Evolutionary conservation across 1,284 basidiomycete genomes (phyloP).

Genomic region (Irpex sp.): DNA sequence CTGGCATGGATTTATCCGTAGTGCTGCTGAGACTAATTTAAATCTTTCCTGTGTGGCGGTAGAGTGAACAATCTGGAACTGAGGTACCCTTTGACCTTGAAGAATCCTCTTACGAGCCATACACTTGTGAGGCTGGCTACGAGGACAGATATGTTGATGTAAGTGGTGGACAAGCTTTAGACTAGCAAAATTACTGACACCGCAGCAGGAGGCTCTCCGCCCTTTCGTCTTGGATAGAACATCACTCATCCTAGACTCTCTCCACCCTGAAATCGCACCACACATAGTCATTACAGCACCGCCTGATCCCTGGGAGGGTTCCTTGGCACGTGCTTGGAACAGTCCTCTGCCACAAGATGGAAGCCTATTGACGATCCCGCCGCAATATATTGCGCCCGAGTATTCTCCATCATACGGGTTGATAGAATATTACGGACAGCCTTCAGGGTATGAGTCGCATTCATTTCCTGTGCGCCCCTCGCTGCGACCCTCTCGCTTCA

Average conservation of each 20-base stretch:
- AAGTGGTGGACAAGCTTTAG: neutral
- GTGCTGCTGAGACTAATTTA: neutral
- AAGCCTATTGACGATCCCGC: conserved; percentile 9
- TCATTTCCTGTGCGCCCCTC: neutral
- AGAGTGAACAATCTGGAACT: conserved; percentile 6
- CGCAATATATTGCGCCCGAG: neutral
- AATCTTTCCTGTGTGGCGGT: neutral
- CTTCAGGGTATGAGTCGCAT: conserved; percentile 1
- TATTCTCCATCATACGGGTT: neutral
- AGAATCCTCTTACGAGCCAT: neutral
- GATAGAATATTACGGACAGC: conserved; percentile 17
- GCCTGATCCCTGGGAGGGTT: conserved; percentile 32
- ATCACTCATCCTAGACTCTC: conserved; percentile 26
- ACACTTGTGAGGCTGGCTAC: neutral
- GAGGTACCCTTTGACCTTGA: neutral
- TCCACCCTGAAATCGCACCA: conserved; percentile 28
- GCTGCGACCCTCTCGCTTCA: neutral
- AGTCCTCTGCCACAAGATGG: conserved; percentile 10
- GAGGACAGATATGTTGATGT: neutral
- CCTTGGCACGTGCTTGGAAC: conserved; percentile 32
- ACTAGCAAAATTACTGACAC: neutral
- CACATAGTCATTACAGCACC: conserved; percentile 49
- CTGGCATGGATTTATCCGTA: neutral
- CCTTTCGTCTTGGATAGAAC: conserved; percentile 20
- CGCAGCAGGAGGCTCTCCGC: conserved; percentile 15